Percentiles rank a stretch among this genome's conserved stretches.
Conservation (phyloP, 2,329 filamentous ascomycete species). For the Pyrenochaeta sp. region DNA sequence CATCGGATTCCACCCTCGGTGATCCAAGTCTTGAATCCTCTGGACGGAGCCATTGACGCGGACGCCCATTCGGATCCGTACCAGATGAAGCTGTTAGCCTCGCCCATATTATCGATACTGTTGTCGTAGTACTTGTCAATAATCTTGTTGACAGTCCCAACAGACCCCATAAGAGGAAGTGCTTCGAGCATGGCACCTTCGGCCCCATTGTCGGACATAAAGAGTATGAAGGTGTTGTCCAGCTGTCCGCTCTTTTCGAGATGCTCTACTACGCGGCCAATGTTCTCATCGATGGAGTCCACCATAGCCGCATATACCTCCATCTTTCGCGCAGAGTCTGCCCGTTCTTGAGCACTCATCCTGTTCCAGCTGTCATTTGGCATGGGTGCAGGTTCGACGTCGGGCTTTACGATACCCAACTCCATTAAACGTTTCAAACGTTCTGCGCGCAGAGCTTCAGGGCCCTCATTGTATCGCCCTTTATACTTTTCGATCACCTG, state of each 20-base stretch:
- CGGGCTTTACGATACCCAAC: constrained; percentile 18
- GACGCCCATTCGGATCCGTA: constrained; percentile 47
- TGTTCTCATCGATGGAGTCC: constrained; percentile 40
- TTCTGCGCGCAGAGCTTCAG: constrained; percentile 26
- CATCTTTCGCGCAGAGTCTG: constrained; percentile 46
- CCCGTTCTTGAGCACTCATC: constrained; percentile 1
- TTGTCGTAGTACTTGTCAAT: constrained; percentile 50
- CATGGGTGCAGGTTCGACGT: constrained; percentile 9
- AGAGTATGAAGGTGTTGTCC: constrained; percentile 48
- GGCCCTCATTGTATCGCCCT: constrained; percentile 35
- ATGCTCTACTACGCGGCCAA: constrained; percentile 43
- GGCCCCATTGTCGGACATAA: constrained; percentile 51
- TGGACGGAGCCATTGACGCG: constrained; percentile 25
- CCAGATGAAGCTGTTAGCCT: constrained; percentile 45
- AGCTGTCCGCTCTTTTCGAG: constrained; percentile 39
- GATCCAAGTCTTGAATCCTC: constrained; percentile 29
- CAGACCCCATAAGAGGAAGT: constrained; percentile 39
- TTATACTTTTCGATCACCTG: constrained; percentile 27
- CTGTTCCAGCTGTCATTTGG: background rate
- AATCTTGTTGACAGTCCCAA: constrained; percentile 28
- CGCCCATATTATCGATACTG: constrained; percentile 46
- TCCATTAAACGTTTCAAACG: constrained; percentile 29
- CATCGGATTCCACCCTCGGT: constrained; percentile 45
- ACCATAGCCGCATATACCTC: constrained; percentile 49
- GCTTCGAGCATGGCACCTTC: constrained; percentile 44